A percentile compares a stretch with the other conserved stretches of the same genome.
Conservation (phyloP, 2,329 filamentous ascomycete species). For the Aaosphaeria arxii region DNA sequence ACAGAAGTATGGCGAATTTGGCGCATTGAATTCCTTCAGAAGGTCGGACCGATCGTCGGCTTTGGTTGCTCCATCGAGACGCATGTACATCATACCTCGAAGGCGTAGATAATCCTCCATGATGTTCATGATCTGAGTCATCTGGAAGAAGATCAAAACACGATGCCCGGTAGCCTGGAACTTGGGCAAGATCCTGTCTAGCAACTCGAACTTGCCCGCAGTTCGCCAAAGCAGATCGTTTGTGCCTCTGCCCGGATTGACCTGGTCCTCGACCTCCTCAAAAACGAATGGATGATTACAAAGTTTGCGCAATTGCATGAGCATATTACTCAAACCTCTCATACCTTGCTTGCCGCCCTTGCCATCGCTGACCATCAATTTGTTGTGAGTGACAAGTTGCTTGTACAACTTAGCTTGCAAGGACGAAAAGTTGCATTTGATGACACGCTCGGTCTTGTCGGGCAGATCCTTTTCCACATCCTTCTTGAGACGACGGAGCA, state of each 20-base stretch:
- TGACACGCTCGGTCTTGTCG: slow-evolving; percentile 98
- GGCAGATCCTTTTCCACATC: slow-evolving; percentile 98
- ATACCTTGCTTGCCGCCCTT: slow-evolving; percentile 93
- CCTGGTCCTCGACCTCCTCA: slow-evolving; percentile 94
- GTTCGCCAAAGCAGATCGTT: slow-evolving; percentile 96
- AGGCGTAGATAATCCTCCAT: slow-evolving; percentile 97
- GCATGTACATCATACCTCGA: slow-evolving; percentile 79
- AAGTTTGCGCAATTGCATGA: slow-evolving; percentile 97
- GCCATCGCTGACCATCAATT: slow-evolving; percentile 88
- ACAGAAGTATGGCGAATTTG: slow-evolving; percentile 90
- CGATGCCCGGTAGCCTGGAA: slow-evolving; percentile 89
- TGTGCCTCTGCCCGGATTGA: slow-evolving; percentile 84
- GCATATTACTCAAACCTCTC: slow-evolving; percentile 97
- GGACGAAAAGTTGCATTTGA: slow-evolving; percentile 98
- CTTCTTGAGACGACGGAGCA: slow-evolving; percentile 97
- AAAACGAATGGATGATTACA: slow-evolving; percentile 99
- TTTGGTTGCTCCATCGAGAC: slow-evolving; percentile 94
- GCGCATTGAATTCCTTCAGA: slow-evolving; percentile 83
- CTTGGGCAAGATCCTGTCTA: slow-evolving; percentile 90
- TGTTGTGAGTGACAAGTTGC: slow-evolving; percentile 95
- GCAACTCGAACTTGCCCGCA: slow-evolving; percentile 92
- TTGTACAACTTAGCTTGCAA: slow-evolving; percentile 93
- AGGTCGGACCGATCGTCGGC: slow-evolving; percentile 94
- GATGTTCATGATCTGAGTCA: slow-evolving; percentile 99
- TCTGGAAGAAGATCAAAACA: slow-evolving; percentile 99